Conservation (phyloP, 1,284 basidiomycete genomes). For the Phellopilus nigrolimitatus region DNA sequence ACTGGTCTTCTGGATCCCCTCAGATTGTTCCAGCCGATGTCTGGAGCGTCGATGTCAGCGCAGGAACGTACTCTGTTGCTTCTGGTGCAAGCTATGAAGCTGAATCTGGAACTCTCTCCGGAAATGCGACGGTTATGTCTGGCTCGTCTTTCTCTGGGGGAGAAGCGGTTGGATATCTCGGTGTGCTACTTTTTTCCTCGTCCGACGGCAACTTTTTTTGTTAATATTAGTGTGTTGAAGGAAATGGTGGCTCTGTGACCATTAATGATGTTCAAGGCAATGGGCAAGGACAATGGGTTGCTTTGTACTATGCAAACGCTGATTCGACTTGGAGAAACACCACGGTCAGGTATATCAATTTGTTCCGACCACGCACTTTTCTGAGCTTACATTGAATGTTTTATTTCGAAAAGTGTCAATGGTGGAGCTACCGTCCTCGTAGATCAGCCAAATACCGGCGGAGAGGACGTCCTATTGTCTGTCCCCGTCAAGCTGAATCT, state of each 20-base stretch:
- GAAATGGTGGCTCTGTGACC: conserved; percentile 53
- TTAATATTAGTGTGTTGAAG: conserved; percentile 27
- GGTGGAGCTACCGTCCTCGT: conserved; percentile 47
- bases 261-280: conserved; percentile 54
- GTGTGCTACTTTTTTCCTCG: conserved; percentile 26
- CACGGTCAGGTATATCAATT: conserved; percentile 44
- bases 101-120: conserved; percentile 47
- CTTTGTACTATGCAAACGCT: conserved; percentile 53
- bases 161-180: conserved; percentile 50
- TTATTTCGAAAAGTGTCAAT: conserved; percentile 41
- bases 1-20: conserved; percentile 48
- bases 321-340: conserved; percentile 56
- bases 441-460: conserved; percentile 55
- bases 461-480: conserved; percentile 47
- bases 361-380: not conserved
- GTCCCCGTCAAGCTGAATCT: conserved; percentile 52
- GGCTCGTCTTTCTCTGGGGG: conserved; percentile 49
- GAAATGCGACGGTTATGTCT: conserved; percentile 41
- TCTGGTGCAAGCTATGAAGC: conserved; percentile 54
- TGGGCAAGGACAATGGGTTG: conserved; percentile 52
- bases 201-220: not conserved
- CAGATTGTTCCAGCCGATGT: conserved; percentile 53
- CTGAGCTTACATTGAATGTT: conserved; percentile 1
- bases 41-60: conserved; percentile 47
- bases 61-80: conserved; percentile 48